Conservation (phyloP, 2,329 filamentous ascomycete species). For the Chaetomiaceae sp. region DNA sequence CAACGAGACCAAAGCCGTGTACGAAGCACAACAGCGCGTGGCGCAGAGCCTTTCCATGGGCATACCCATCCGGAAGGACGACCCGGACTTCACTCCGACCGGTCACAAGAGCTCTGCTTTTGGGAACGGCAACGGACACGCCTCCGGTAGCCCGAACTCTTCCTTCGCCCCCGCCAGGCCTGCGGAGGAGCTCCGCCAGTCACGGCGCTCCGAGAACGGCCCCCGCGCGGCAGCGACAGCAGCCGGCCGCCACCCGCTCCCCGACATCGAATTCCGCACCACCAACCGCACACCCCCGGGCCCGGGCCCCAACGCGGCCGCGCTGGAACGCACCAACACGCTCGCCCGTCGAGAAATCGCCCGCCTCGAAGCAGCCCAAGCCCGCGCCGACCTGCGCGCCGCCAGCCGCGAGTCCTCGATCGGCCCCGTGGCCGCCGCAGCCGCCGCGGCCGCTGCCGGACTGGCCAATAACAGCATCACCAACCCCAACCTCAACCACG, state of each 20-base stretch:
- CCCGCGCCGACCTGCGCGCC: conserved; percentile 46
- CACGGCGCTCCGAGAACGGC: conserved; percentile 17
- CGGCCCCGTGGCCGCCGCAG: conserved; percentile 15
- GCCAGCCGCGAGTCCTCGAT: conserved; percentile 36
- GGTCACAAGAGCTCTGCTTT: conserved; percentile 17
- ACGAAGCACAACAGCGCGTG: conserved; percentile 40
- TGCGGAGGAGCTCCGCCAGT: conserved; percentile 10
- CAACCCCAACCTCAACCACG: conserved; percentile 12
- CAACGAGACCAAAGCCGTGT: conserved; percentile 50
- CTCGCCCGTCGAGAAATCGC: conserved; percentile 49
- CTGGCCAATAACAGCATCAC: neutral
- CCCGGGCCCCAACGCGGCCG: conserved; percentile 26
- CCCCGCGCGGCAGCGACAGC: conserved; percentile 24
- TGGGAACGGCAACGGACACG: conserved; percentile 15
- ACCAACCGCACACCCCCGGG: conserved; percentile 28
- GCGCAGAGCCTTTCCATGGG: conserved; percentile 14
- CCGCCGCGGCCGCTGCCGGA: neutral
- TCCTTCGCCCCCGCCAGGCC: conserved; percentile 4
- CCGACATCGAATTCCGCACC: conserved; percentile 35
- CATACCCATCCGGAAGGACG: conserved; percentile 20
- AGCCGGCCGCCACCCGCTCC: conserved; percentile 29
- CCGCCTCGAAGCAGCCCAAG: conserved; percentile 47
- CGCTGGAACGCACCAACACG: conserved; percentile 44
- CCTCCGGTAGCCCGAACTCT: neutral
- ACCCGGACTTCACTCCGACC: conserved; percentile 10